phyloP scores from a whole-genome alignment of 306 rosid genomes.

The Aeschynomene evenia region DNA sequence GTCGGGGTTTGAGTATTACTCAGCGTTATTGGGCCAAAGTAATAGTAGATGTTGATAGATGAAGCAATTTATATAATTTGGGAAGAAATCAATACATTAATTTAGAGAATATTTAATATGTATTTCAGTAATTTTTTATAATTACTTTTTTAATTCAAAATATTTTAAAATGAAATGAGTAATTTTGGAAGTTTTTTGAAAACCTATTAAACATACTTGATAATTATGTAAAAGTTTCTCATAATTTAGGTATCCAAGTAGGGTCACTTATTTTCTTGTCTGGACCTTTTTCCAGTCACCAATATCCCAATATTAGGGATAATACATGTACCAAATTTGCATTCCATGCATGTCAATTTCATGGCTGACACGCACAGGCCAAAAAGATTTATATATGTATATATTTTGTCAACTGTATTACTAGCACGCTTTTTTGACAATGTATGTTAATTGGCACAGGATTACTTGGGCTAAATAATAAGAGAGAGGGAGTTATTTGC shows the following conservation, averaged over 20 bases:
- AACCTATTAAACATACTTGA: too few species aligned
- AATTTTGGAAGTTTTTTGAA: too few species aligned
- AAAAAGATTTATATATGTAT: neutral
- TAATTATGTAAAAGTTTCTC: too few species aligned
- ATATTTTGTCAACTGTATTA: slow-evolving; percentile 1
- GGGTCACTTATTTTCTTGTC: neutral
- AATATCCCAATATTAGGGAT: slow-evolving; percentile 1
- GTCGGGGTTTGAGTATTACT: neutral
- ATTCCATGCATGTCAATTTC: neutral
- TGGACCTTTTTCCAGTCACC: neutral
- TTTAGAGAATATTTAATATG: too few species aligned
- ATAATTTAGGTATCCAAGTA: slow-evolving; percentile 1
- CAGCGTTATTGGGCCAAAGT: neutral
- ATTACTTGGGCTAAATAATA: too few species aligned
- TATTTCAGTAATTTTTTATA: too few species aligned
- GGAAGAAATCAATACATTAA: too few species aligned
- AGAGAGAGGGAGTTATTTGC: too few species aligned
- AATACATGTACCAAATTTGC: slow-evolving; percentile 15
- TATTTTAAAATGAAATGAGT: too few species aligned
- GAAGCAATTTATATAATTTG: neutral
- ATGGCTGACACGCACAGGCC: neutral
- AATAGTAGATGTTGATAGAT: slow-evolving; percentile 16
- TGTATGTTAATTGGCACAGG: too few species aligned
- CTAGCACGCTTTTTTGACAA: neutral
- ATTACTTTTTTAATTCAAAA: too few species aligned